Evolutionary conservation across 2,329 filamentous ascomycete genomes (phyloP), one percentile per base, ranked within the genome.

Genomic region (Aureobasidium sp.): DNA sequence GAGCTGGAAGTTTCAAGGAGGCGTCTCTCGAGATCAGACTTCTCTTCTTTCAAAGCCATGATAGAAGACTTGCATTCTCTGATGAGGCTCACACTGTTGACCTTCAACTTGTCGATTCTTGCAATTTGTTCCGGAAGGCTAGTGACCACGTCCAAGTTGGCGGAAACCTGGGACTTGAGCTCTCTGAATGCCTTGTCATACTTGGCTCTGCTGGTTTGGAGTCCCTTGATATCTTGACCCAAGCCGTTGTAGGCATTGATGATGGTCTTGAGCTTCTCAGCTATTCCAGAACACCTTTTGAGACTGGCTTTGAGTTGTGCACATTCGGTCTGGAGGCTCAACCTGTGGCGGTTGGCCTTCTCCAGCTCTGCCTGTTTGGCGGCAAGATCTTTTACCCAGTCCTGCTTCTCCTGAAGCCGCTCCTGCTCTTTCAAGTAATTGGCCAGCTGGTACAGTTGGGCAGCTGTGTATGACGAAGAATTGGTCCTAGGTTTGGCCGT

Each of bases 401-500:
- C 9, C n/a, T 40, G 39, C 33, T 59, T 48, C 17, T 59, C 56
- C 17, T 59, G 44, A 17, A 31, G 5, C 2, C 44, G 42, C 33
- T 59, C 56, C 40, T 59, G 44, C 9, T 49, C 56, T 49, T 45
- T 59, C 17, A 59, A 15, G 8, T 35, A 33, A 24, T 59, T 33
- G 6, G 56, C 56, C 17, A 59, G 44, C 56, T 49, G 42, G 5
- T 48, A 49, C 31, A 59, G 17, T 24, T 59, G 27, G 7, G 56
- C 56, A 37, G 56, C 31, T 9, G 56, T 40, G 35, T 59, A 59
- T 33, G 31, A 17, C 1, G 44, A 29, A 31, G 44, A 31, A n/a
- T 5, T 44, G 22, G 17, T 5, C 5, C 33, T 33, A 17, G 53
- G 11, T 11, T 35, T 22, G n/a, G n/a, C 4, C n/a, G 3, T 45